phyloP scores from a whole-genome alignment of 148 eudicot genomes.

The Limonium bicolor region DNA sequence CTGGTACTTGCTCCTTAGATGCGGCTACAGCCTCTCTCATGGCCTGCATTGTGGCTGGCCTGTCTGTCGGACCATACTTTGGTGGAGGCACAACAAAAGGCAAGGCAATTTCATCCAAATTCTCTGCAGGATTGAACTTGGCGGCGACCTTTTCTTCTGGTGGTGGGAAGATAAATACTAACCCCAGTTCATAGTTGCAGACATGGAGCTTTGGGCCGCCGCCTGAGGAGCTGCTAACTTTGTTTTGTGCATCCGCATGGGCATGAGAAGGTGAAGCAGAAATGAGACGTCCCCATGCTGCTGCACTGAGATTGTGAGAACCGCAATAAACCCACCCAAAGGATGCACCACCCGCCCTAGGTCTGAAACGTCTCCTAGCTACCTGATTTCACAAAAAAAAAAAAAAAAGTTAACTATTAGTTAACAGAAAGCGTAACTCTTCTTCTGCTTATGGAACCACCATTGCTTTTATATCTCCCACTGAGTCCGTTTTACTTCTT shows the following conservation, averaged over 20 bases:
- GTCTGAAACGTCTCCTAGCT: conserved; percentile 64
- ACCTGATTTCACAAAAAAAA: conserved; percentile 40
- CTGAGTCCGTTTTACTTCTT: too few species aligned
- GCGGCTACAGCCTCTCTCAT: conserved; percentile 57
- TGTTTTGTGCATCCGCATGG: too few species aligned
- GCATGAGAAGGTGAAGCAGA: conserved; percentile 5
- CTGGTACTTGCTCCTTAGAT: conserved; percentile 15
- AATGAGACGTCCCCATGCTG: conserved; percentile 82
- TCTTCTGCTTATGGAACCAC: too few species aligned
- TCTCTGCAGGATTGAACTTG: conserved; percentile 4
- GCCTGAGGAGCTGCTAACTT: conserved; percentile 17
- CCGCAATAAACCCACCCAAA: conserved; percentile 89
- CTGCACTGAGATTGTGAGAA: conserved; percentile 86
- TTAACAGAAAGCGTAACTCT: not conserved
- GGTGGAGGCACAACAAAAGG: conserved; percentile 89
- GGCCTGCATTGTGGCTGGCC: conserved; percentile 40
- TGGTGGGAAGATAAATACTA: conserved; percentile 62
- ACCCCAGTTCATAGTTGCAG: conserved; percentile 82
- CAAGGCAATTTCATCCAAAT: conserved; percentile 48
- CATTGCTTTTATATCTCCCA: too few species aligned
- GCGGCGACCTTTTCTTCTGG: conserved; percentile 8
- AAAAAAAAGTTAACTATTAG: not conserved
- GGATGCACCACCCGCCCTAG: conserved; percentile 34
- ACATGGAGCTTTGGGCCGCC: conserved; percentile 51
- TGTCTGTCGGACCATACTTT: conserved; percentile 31